Evolutionary conservation across 805 yeast genomes (phyloP).

Genomic region (Candida vartiovaarae): DNA sequence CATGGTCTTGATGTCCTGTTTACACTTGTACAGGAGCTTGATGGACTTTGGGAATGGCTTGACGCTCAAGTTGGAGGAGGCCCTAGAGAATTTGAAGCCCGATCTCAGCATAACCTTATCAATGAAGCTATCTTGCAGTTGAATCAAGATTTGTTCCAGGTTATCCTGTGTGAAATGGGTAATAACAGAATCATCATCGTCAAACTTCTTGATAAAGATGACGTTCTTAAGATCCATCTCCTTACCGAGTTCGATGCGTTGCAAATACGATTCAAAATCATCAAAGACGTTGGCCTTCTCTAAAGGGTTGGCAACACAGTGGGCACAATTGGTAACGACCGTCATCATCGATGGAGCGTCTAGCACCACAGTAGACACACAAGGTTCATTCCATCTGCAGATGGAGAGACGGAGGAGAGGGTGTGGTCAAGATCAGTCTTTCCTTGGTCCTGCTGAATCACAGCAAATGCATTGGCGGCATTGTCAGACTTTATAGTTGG

Average conservation of each 20-base stretch:
- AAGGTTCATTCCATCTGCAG: conserved; percentile 2
- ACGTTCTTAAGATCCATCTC: conserved; percentile 14
- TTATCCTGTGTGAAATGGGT: conserved; percentile 16
- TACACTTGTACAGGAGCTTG: conserved; percentile 20
- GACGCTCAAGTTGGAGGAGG: conserved; percentile 15
- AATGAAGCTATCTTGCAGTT: conserved; percentile 12
- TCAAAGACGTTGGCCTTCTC: conserved; percentile 18
- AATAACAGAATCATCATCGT: conserved; percentile 7
- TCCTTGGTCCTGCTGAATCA: background rate
- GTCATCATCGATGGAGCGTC: conserved; percentile 19
- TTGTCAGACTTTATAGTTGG: background rate
- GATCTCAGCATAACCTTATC: conserved; percentile 15
- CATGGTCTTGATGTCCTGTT: conserved; percentile 20
- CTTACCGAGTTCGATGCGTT: conserved; percentile 12
- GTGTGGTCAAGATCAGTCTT: background rate
- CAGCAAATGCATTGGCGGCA: conserved; percentile 1
- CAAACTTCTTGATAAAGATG: conserved; percentile 16
- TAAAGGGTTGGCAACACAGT: conserved; percentile 22
- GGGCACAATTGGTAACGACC: conserved; percentile 22
- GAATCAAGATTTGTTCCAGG: conserved; percentile 10
- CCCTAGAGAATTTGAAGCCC: conserved; percentile 20
- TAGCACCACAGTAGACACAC: conserved; percentile 22
- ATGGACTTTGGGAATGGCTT: conserved; percentile 21
- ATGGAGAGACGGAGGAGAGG: background rate
- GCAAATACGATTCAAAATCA: conserved; percentile 16